A percentile compares a stretch with the other conserved stretches of the same genome.
These are phyloP conservation scores for Triticum timopheevii DNA, from an alignment of 176 grass and related monocot species.

Conservation along the genomic window DNA sequence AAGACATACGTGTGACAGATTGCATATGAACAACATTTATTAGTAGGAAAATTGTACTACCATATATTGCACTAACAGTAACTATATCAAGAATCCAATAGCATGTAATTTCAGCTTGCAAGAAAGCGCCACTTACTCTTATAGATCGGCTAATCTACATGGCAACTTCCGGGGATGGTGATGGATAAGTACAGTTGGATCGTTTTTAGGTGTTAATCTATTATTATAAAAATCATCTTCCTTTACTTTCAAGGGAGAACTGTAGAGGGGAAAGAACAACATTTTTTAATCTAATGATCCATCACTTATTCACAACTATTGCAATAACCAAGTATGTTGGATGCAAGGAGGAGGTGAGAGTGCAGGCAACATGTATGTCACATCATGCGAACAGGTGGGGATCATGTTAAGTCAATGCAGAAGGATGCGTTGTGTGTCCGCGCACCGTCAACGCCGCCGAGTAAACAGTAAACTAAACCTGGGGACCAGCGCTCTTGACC, in stretches of 20 bases:
- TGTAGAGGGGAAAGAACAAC: too few species aligned
- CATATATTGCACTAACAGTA: background rate
- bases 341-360: too few species aligned
- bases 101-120: background rate
- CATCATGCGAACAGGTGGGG: too few species aligned
- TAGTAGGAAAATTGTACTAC: background rate
- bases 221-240: constrained; percentile 89
- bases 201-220: constrained; percentile 52
- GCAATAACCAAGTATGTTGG: too few species aligned
- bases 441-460: too few species aligned
- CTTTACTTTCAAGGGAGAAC: constrained; percentile 46
- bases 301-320: too few species aligned
- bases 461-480: too few species aligned
- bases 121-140: constrained; percentile 45
- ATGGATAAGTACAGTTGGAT: constrained; percentile 65
- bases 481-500: too few species aligned
- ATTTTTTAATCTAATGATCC: too few species aligned
- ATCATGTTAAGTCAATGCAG: too few species aligned
- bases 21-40: background rate
- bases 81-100: background rate
- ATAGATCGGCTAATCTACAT: constrained; percentile 82
- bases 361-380: too few species aligned
- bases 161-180: constrained; percentile 80
- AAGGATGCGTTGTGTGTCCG: too few species aligned
- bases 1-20: background rate